These are phyloP conservation scores for Pythium sp. DNA, from an alignment of 352 stramenopile genomes.

Conservation along the genomic window DNA sequence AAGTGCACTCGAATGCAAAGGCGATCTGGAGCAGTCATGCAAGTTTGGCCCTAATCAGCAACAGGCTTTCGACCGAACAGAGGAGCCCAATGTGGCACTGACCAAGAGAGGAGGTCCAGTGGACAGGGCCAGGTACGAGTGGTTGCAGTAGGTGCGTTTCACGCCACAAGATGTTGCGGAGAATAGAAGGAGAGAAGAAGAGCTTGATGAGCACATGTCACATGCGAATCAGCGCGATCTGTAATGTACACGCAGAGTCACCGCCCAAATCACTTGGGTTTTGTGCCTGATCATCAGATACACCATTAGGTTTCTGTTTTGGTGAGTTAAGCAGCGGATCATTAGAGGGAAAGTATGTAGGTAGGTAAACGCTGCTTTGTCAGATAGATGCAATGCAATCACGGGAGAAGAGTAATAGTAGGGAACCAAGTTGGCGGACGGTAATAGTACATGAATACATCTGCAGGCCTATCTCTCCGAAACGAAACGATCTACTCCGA, in stretches of 20 bases:
- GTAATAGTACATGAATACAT: neutral
- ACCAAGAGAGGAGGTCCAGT: too few relatives aligned
- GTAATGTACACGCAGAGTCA: neutral
- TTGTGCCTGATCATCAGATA: neutral
- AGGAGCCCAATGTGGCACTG: neutral
- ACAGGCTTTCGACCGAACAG: neutral
- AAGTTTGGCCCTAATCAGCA: neutral
- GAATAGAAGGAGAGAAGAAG: neutral
- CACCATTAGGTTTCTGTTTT: neutral
- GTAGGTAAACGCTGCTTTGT: neutral
- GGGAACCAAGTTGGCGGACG: neutral
- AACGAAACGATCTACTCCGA: neutral
- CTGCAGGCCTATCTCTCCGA: neutral
- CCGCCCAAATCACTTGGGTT: neutral
- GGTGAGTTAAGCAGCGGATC: neutral
- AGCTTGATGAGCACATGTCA: neutral
- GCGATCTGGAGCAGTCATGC: neutral
- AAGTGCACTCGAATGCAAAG: neutral
- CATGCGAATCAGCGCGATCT: neutral
- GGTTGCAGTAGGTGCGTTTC: neutral
- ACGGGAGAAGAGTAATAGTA: neutral
- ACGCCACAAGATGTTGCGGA: neutral
- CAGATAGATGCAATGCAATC: neutral
- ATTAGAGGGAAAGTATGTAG: neutral
- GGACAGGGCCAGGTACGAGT: neutral